Conservation (phyloP, 768 basidiomycete species). For the Amanita subjunquillea region DNA sequence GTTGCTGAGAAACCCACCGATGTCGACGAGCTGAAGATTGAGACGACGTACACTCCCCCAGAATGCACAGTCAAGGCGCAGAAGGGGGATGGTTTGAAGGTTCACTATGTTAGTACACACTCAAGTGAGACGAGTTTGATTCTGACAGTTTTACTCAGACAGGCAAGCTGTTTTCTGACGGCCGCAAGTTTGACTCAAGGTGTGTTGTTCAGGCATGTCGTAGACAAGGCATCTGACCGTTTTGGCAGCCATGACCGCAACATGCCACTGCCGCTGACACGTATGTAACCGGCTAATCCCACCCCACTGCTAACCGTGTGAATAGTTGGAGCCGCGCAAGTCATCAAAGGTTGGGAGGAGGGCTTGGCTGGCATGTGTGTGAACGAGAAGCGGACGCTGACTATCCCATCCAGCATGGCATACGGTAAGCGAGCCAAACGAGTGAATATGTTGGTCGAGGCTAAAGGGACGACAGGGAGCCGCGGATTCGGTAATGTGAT, state of each 20-base stretch:
- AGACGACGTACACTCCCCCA: slow-evolving; percentile 49
- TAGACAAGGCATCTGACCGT: background rate
- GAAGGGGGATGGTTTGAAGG: slow-evolving; percentile 54
- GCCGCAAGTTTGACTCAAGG: slow-evolving; percentile 89
- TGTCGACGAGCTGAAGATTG: slow-evolving; percentile 49
- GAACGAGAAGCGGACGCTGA: slow-evolving; percentile 80
- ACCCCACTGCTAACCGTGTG: background rate
- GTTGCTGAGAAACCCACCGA: slow-evolving; percentile 22
- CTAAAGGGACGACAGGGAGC: slow-evolving; percentile 31
- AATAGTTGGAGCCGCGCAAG: slow-evolving; percentile 69
- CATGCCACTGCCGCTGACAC: slow-evolving; percentile 66
- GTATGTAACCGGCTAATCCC: slow-evolving; percentile 29
- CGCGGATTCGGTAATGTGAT: slow-evolving; percentile 73
- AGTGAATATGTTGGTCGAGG: background rate
- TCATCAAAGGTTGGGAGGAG: slow-evolving; percentile 81
- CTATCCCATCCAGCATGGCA: slow-evolving; percentile 70
- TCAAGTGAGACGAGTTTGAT: background rate
- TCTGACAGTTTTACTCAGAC: slow-evolving; percentile 35
- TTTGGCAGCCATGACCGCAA: slow-evolving; percentile 55
- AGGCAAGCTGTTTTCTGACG: slow-evolving; percentile 66
- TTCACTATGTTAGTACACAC: slow-evolving; percentile 58
- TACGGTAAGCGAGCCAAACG: slow-evolving; percentile 58
- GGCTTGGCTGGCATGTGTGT: slow-evolving; percentile 81
- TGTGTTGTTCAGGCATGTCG: slow-evolving; percentile 17
- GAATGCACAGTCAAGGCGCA: slow-evolving; percentile 43